Evolutionary conservation across 768 basidiomycete species (phyloP), one percentile per base, ranked within the genome.

Genomic region (Sutorius australiensis): DNA sequence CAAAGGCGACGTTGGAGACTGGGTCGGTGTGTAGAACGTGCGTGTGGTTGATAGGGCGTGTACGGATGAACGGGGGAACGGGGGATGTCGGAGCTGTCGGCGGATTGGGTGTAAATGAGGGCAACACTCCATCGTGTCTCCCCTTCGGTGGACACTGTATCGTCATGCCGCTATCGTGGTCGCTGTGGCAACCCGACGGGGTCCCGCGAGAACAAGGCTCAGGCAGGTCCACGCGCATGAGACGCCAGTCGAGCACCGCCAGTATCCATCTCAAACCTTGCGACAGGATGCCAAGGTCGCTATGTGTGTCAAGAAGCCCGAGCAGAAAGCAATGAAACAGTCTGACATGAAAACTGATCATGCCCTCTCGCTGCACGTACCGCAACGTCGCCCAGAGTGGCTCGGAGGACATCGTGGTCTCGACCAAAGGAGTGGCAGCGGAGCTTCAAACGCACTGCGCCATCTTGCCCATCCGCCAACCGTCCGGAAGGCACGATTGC

Each of bases 321-420:
- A 52, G 44, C 1, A 56, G 17, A 44, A 60, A 56, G 43, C 53
- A 62, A 14, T 43, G 63, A 34, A 65, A 48, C 0, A 65, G 24
- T 12, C 5, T 31, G 17, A 30, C 45, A 36, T 64, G 63, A 31
- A 63, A 48, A 33, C 10, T 31, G 24, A 58, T 1, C 6, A 40
- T 53, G 46, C 65, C 62, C 31, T 59, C 39, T 60, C 59, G 61
- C 24, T 41, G 37, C 19, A 38, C n/a, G 28, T 51, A 38, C 5
- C 16, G 28, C 11, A 43, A 37, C 17, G 27, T 37, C 12, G 37
- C 14, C 44, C 37, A 55, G 13, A 55, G 30, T 19, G 19, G 37
- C n/a, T 50, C 49, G 43, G 27, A 17, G 9, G 17, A 8, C 10
- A 12, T 28, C 40, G n/a, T 5, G 28, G 53, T 30, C 21, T 24